Evolutionary conservation across 2,329 filamentous ascomycete species (phyloP), one percentile per base, ranked within the genome.

Genomic region (Xylaria sp.): DNA sequence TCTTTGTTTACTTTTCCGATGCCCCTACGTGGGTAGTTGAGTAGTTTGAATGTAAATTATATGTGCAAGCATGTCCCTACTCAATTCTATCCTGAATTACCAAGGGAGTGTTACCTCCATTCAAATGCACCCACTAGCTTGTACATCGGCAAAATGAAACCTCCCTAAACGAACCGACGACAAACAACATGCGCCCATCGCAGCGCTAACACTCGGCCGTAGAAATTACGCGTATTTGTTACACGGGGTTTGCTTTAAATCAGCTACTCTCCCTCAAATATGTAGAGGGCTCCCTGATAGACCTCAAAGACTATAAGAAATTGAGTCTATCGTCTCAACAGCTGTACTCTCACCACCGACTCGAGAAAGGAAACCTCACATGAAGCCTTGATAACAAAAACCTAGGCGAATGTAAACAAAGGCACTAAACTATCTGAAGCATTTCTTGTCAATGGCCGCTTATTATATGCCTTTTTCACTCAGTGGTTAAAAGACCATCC

Each of bases 21-120:
- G n/a, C 7, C 15, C 9, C 20, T 39, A 39, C 2, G 2, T 10
- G 48, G 23, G 48, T 13, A 28, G 28, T 28, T 28, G 28, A 28
- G 10, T 28, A n/a, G 7, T 46, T n/a, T 46, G 41, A 23, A 48
- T 20, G n/a, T 48, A 48, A 23, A 48, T 46, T n/a, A 2, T 6
- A n/a, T 6, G 41, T 3, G 15, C 7, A n/a, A n/a, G 6, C 13
- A 46, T 46, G 41, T 46, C 41, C 18, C 41, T 18, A 15, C 18
- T 46, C 41, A 18, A 6, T 23, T 6, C n/a, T 31, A 33, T 9
- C 23, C 25, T 20, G 4, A 56, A 25, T 43, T 39, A 28, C 33
- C 6, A 58, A 55, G 52, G 52, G 23, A 58, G 36, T 46, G 36
- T 15, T 25, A 25, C 33, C 33, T 57, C 33, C 52, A 55, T 25